Base-by-base conservation (phyloP, 2,329 filamentous ascomycete species). In the Ciborinia camelliae region DNA sequence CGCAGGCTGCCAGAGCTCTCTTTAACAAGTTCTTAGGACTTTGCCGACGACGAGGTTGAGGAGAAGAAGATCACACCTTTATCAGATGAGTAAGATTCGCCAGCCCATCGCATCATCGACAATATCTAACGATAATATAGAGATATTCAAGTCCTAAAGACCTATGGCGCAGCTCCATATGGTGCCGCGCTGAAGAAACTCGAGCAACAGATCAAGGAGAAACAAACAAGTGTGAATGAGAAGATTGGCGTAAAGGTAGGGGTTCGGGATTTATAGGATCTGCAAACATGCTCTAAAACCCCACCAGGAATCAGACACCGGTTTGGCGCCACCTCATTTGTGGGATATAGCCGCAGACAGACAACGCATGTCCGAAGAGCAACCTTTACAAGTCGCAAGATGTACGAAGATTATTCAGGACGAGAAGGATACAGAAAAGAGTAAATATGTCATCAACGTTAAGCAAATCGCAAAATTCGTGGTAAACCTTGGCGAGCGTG, bases 401-500 rank as follows among this genome's bases (percentile, higher is more conserved):
- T 99, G 95, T 84, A 99, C 95, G 66, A 99, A 99, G 84, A 99
- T 99, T 78, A 99, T 99, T 72, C 88, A 92, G 67, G 94, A 98
- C 76, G 93, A 97, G 77, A 94, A 95, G 79, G 93, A 98, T 77
- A 84, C 91, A 67, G 91, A 96, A 69, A 99, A 99, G 86, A 96
- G 90, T 86, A 99, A 98, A 87, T 99, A 99, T 82, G 93, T 99
- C 74, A 99, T 99, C 85, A 99, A 99, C 80, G 94, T 99, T 73
- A 99, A 99, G 84, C 95, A 99, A 79, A 99, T 99, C 74, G 95
- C 95, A 75, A 99, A 99, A 81, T 99, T 99, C 74, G 95, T 99
- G 59, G 95, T 99, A 70, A 95, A 97, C 79, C 86, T 99, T 61
- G 95, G 95, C 73, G 95, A 99, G 76, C 90, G 95, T 69, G 95